These are phyloP conservation scores for Chenopodium berlandieri DNA, from an alignment of 148 eudicot genomes.

Conservation along the genomic window DNA sequence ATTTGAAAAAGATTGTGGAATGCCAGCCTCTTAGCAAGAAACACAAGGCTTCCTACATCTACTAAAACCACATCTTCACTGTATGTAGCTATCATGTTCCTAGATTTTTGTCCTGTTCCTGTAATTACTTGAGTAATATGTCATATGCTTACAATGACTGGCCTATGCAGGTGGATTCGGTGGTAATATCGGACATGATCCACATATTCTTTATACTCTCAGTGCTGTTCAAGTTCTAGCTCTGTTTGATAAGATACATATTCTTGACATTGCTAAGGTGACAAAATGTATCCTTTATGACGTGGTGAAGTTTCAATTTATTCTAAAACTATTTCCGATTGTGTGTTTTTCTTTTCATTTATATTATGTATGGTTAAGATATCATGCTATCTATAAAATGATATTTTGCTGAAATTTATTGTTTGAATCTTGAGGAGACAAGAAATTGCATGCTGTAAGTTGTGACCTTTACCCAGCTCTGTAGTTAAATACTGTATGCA, in stretches of 20 bases:
- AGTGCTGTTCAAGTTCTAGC: slow-evolving; percentile 93
- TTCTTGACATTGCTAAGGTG: slow-evolving; percentile 76
- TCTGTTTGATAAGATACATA: slow-evolving; percentile 68
- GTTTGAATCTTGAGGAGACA: background rate
- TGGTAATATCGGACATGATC: slow-evolving; percentile 94
- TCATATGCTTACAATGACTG: slow-evolving; percentile 16
- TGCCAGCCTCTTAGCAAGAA: too few relatives aligned
- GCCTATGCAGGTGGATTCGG: slow-evolving; percentile 79
- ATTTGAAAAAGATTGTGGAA: too few relatives aligned
- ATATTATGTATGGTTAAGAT: background rate
- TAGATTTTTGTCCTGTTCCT: background rate
- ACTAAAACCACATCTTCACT: too few relatives aligned
- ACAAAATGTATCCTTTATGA: slow-evolving; percentile 72
- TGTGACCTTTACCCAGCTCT: background rate
- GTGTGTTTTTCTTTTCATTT: background rate
- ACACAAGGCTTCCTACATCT: too few relatives aligned
- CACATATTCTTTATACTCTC: slow-evolving; percentile 78
- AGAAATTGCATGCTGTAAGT: background rate
- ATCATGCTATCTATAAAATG: background rate
- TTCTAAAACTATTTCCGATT: background rate
- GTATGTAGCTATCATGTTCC: slow-evolving; percentile 1
- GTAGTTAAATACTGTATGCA: background rate
- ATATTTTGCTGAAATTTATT: background rate
- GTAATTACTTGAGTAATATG: background rate
- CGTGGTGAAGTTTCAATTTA: background rate